Evolutionary conservation across 1,284 basidiomycete species (phyloP), one percentile per base, ranked within the genome.

Genomic region (Leccinum pachyderme): DNA sequence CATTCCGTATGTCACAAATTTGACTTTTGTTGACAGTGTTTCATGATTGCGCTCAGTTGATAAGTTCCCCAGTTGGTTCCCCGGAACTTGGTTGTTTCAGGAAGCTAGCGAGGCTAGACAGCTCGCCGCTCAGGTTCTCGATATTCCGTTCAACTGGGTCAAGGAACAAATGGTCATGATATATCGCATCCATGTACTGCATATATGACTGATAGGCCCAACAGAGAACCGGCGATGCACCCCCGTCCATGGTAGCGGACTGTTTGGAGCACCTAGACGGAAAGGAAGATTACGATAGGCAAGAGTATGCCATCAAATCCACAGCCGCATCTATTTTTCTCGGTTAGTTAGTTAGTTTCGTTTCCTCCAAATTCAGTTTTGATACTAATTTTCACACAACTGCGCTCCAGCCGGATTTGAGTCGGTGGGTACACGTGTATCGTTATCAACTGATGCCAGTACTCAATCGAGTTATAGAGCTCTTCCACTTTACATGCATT

Each of bases 51-150:
- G 15, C 29, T 39, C 53, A 79, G 77, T 80, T 31, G 65, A 70
- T 32, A 73, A 67, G 45, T 45, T 79, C 2, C 77, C 77, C 0
- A 55, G 57, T 1, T 79, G 78, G 77, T 67, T 79, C 29, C 76
- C 77, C 5, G 72, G 73, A 9, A 69, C 72, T 15, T 63, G 53
- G 1, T 75, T 77, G 60, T 72, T 77, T 58, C 62, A 65, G 4
- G 47, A 64, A 4, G 73, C 71, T 35, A 32, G 18, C 11, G 47
- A 35, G 59, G 56, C 47, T 15, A 55, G 46, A 41, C 52, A 45
- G 27, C 57, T 66, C 2, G 54, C 56, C 12, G 37, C 47, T 25
- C 51, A 54, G 35, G 66, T 65, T 7, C 47, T 70, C 9, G 49
- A 70, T 28, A 52, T 18, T 5, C 63, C 64, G 18, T 69, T 69